phyloP scores from a whole-genome alignment of 2,329 filamentous ascomycete genomes.

The Botrytis paeoniae region DNA sequence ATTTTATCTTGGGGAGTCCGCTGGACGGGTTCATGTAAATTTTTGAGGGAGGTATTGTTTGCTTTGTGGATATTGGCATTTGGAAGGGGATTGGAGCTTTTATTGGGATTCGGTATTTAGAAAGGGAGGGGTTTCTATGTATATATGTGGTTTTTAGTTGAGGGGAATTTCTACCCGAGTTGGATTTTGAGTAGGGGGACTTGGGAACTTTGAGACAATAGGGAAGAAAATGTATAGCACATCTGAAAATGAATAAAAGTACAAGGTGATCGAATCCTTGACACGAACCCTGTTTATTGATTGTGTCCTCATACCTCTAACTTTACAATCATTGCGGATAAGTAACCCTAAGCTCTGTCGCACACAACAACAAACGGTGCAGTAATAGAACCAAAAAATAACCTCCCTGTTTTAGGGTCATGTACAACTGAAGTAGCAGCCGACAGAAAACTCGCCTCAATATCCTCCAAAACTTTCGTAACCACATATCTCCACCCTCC shows the following conservation, averaged over 20 bases:
- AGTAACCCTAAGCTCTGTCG: not conserved
- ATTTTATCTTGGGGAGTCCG: not conserved
- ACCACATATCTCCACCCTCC: not conserved
- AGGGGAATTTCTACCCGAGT: not conserved
- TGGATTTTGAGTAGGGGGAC: not conserved
- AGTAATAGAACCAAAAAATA: not conserved
- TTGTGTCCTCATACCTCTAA: not conserved
- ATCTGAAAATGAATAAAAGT: too few species aligned
- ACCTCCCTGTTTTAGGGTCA: not conserved
- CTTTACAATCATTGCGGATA: not conserved
- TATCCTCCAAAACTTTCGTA: conserved; percentile 11
- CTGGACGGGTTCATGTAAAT: not conserved
- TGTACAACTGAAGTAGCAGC: not conserved
- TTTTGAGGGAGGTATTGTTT: not conserved
- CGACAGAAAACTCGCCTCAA: not conserved
- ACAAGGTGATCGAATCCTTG: not conserved
- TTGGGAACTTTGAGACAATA: too few species aligned
- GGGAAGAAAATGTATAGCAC: not conserved
- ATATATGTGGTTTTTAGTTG: not conserved
- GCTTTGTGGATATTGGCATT: not conserved
- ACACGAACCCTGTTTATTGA: not conserved
- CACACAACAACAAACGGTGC: not conserved
- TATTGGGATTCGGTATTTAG: not conserved
- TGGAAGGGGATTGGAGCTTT: not conserved
- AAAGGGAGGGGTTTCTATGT: not conserved